phyloP scores from a whole-genome alignment of 495 filamentous ascomycete species.

The Durotheca rogersii region DNA sequence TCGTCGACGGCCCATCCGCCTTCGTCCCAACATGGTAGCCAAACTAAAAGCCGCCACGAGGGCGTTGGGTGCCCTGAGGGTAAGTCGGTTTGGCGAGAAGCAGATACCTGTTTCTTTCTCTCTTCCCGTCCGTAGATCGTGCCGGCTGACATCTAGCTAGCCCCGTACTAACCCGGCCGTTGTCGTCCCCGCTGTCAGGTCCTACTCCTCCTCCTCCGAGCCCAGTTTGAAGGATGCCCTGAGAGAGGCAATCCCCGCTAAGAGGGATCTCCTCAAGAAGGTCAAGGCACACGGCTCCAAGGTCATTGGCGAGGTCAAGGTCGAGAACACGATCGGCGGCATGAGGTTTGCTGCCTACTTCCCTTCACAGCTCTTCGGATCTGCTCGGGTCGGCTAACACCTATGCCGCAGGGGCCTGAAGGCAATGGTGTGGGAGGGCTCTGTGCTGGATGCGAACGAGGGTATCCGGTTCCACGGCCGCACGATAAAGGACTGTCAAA shows the following conservation, averaged over 20 bases:
- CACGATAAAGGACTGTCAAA: constrained; percentile 97
- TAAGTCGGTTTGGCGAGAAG: constrained; percentile 34
- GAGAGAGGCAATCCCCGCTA: constrained; percentile 79
- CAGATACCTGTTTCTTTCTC: too few species aligned
- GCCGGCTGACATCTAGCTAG: constrained; percentile 24
- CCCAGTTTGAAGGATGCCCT: constrained; percentile 85
- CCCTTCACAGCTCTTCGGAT: not conserved
- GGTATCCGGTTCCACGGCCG: constrained; percentile 97
- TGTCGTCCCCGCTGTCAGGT: constrained; percentile 40
- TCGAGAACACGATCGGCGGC: constrained; percentile 91
- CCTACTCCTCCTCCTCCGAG: constrained; percentile 71
- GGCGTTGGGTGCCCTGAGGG: constrained; percentile 52
- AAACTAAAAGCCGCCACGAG: constrained; percentile 49
- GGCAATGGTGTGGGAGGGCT: constrained; percentile 98
- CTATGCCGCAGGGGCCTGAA: constrained; percentile 68
- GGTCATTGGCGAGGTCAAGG: constrained; percentile 84
- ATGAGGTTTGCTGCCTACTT: constrained; percentile 60
- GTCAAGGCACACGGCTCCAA: constrained; percentile 85
- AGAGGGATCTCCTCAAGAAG: constrained; percentile 87
- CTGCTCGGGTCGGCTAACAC: constrained; percentile 3
- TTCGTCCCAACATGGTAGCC: constrained; percentile 47
- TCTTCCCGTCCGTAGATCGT: too few species aligned
- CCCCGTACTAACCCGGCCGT: constrained; percentile 35
- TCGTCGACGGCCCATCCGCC: too few species aligned
- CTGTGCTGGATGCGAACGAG: constrained; percentile 93